Base-by-base conservation (phyloP, 139 green algal genomes). In the Diplosphaera chodatii region DNA sequence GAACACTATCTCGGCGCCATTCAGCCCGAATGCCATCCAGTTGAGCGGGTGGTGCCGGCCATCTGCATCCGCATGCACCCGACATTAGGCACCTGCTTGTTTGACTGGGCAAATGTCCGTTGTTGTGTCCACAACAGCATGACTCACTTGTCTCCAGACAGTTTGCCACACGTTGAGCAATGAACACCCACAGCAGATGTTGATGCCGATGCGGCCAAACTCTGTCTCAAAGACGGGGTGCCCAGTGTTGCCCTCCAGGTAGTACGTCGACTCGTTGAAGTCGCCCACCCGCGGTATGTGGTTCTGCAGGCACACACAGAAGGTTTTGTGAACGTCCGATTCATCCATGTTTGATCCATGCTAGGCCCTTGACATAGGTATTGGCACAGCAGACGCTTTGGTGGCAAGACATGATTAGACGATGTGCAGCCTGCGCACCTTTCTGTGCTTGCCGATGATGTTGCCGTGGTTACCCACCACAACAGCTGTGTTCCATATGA, bases 201-300 rank as follows among this genome's bases (percentile, higher is more conserved):
- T 98, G 78, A 98, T 78, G 8, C 77, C 94, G 66, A 98, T 95
- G 20, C 79, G 85, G 28, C 92, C 93, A 69, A 87, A 97, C 2
- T 79, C 82, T 1, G 94, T 98, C 66, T 98, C 88, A 85, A 98
- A 98, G 21, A 94, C 88, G 0, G 88, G 77, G 78, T 95, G 89
- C 13, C 85, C 85, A 0, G 92, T 97, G 87, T 97, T 89, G 41
- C 93, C 92, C 81, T 98, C 93, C 89, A 99, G 92, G 84, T 99
- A 99, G 83, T 99, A 99, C 16, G 90, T 95, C 68, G 76, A 89
- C 84, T 99, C 94, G 75, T 99, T 98, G 79, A 99, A 99, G 79
- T 98, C 93, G 33, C 92, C 92, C 23, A 99, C 92, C 27, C 94
- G 84, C 0, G 94, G 94, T 64, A 99, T 99, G 87, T 99, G 94